phyloP scores from a whole-genome alignment of 495 filamentous ascomycete genomes.

The Amphirosellinia nigrospora region DNA sequence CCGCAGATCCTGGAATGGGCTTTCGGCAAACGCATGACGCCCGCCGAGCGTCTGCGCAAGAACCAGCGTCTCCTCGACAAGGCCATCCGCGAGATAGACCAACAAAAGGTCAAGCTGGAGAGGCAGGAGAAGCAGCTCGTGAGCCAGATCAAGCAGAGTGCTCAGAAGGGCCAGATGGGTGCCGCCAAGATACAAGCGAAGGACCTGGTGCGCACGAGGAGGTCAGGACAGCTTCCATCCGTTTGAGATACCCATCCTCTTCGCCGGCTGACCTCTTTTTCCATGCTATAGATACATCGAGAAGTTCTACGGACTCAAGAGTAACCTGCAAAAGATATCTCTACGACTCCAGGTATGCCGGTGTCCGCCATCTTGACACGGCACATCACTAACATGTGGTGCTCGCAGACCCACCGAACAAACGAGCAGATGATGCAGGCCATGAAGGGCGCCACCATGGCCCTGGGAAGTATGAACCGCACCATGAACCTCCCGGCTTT shows the following conservation, averaged over 20 bases:
- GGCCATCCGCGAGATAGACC: slow-evolving; percentile 93
- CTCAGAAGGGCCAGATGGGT: slow-evolving; percentile 95
- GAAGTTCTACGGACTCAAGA: slow-evolving; percentile 98
- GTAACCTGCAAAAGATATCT: slow-evolving; percentile 93
- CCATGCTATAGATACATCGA: slow-evolving; percentile 75
- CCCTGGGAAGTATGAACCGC: slow-evolving; percentile 94
- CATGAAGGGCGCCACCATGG: slow-evolving; percentile 95
- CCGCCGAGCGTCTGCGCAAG: slow-evolving; percentile 92
- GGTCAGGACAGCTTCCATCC: slow-evolving; percentile 50
- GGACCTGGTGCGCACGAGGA: slow-evolving; percentile 89
- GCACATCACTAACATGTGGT: slow-evolving; percentile 18
- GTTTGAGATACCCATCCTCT: background rate
- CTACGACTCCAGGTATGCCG: slow-evolving; percentile 84
- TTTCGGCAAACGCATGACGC: slow-evolving; percentile 98
- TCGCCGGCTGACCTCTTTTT: slow-evolving; percentile 18
- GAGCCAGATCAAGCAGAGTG: slow-evolving; percentile 94
- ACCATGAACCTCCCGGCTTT: slow-evolving; percentile 96
- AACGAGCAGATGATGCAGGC: slow-evolving; percentile 99
- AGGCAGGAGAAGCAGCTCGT: slow-evolving; percentile 98
- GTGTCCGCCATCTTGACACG: background rate
- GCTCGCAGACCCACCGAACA: slow-evolving; percentile 82
- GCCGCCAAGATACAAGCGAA: slow-evolving; percentile 98
- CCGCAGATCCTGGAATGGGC: slow-evolving; percentile 93
- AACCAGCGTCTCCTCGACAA: slow-evolving; percentile 97
- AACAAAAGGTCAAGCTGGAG: slow-evolving; percentile 92